Percentiles rank a stretch among this genome's conserved stretches.
These are phyloP conservation scores for Annulohypoxylon bovei DNA, from an alignment of 495 filamentous ascomycete species.

Conservation along the genomic window DNA sequence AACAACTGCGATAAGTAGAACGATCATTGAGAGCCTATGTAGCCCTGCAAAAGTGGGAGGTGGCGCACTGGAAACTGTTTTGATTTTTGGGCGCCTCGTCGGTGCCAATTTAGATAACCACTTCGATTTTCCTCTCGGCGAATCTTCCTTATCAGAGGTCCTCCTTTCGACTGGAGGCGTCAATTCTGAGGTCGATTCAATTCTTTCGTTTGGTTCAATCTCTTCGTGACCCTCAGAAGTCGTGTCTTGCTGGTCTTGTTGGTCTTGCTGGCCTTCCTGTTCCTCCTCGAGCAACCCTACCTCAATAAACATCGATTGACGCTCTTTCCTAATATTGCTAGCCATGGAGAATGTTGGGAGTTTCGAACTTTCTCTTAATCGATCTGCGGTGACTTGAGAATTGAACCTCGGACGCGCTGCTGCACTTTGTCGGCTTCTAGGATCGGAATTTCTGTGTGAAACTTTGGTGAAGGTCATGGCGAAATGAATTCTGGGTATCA, in stretches of 20 bases:
- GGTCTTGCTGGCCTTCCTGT: constrained; percentile 3
- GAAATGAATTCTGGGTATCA: constrained; percentile 13
- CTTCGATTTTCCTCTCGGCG: constrained; percentile 24
- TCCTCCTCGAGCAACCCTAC: constrained; percentile 54
- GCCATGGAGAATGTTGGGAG: constrained; percentile 47
- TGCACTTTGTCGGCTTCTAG: constrained; percentile 20
- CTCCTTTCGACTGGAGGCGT: constrained; percentile 27
- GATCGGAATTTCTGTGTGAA: constrained; percentile 27
- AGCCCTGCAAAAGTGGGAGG: constrained; percentile 51
- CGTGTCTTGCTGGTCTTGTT: constrained; percentile 9
- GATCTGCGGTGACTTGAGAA: constrained; percentile 56
- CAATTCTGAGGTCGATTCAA: constrained; percentile 34
- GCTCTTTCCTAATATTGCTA: constrained; percentile 50
- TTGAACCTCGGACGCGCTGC: constrained; percentile 55
- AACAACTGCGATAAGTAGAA: constrained; percentile 63
- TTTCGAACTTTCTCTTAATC: constrained; percentile 54
- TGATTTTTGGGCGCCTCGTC: constrained; percentile 53
- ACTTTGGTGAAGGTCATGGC: constrained; percentile 40
- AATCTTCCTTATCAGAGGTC: constrained; percentile 13
- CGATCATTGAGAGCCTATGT: constrained; percentile 57
- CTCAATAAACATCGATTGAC: constrained; percentile 59
- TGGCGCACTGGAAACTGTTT: constrained; percentile 51
- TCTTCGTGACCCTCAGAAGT: constrained; percentile 19
- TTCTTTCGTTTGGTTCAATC: constrained; percentile 42
- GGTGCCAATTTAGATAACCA: constrained; percentile 54